Evolutionary conservation across 352 stramenopile genomes (phyloP).

Genomic region (Globisporangium cederbergense): DNA sequence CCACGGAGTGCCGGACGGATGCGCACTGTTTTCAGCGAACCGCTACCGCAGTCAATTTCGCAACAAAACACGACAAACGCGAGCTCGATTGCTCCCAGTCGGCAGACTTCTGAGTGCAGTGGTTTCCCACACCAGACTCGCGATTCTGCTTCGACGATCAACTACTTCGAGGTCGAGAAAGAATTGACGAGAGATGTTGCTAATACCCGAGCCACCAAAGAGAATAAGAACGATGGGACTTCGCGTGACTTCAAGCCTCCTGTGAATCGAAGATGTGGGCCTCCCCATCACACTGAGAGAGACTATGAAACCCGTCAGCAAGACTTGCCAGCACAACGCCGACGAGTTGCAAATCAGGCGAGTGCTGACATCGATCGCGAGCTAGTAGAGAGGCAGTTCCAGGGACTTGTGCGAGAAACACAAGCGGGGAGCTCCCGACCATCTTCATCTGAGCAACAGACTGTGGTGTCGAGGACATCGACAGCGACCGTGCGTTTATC

Average conservation of each 20-base stretch:
- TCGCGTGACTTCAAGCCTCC: not conserved
- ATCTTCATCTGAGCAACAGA: constrained; percentile 1
- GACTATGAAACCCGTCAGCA: constrained; percentile 5
- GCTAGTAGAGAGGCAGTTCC: constrained; percentile 14
- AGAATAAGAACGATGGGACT: not conserved
- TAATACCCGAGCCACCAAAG: not conserved
- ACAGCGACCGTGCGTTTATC: not conserved
- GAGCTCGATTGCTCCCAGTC: not conserved
- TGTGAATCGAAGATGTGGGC: not conserved
- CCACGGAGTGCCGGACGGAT: not conserved
- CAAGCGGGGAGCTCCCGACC: not conserved
- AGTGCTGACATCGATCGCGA: constrained; percentile 5
- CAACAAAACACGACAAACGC: not conserved
- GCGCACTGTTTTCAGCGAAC: not conserved
- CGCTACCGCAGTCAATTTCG: not conserved
- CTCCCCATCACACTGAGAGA: not conserved
- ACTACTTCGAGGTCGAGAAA: not conserved
- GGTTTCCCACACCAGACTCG: constrained; percentile 1
- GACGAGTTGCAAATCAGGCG: not conserved
- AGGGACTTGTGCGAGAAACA: constrained; percentile 10
- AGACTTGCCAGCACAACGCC: constrained; percentile 1
- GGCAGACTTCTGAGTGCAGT: not conserved
- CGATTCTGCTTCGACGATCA: not conserved
- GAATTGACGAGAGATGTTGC: constrained; percentile 1
- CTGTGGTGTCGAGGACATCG: not conserved